phyloP scores from a whole-genome alignment of 2,329 filamentous ascomycete species.

The Apiospora marii region DNA sequence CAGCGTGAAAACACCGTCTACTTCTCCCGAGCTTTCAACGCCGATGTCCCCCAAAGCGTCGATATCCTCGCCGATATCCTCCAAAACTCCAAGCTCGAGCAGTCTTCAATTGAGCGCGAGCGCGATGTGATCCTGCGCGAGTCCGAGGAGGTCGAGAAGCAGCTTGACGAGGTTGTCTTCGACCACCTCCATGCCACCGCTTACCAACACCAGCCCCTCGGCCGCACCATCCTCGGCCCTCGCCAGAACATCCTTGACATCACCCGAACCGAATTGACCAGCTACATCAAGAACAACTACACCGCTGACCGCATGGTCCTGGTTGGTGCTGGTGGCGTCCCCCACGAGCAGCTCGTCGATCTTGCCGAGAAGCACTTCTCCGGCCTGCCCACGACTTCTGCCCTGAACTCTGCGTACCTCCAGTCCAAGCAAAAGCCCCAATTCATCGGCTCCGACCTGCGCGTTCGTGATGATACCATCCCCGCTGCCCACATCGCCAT shows the following conservation, averaged over 20 bases:
- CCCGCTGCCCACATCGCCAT: constrained; percentile 97
- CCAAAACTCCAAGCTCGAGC: constrained; percentile 98
- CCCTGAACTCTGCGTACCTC: constrained; percentile 76
- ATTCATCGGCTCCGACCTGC: constrained; percentile 95
- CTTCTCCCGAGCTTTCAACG: constrained; percentile 99
- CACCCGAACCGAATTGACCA: constrained; percentile 85
- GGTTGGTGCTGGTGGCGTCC: constrained; percentile 91
- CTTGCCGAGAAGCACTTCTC: constrained; percentile 97
- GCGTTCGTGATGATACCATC: constrained; percentile 95
- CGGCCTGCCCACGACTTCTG: constrained; percentile 76
- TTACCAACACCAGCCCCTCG: constrained; percentile 94
- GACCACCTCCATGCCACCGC: constrained; percentile 98
- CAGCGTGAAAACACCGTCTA: constrained; percentile 99
- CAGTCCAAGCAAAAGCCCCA: constrained; percentile 88
- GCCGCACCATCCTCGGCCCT: constrained; percentile 96
- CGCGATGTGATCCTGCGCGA: constrained; percentile 98
- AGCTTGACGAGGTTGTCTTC: constrained; percentile 98
- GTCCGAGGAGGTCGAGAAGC: constrained; percentile 99
- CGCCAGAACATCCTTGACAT: constrained; percentile 99
- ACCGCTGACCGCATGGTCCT: constrained; percentile 99
- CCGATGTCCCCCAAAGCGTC: constrained; percentile 93
- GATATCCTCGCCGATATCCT: constrained; percentile 99
- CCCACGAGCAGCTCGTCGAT: constrained; percentile 92
- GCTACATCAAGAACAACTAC: constrained; percentile 99
- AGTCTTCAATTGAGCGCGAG: constrained; percentile 92